Base-by-base conservation (phyloP, 2,329 filamentous ascomycete species). In the Pochonia chlamydosporia region DNA sequence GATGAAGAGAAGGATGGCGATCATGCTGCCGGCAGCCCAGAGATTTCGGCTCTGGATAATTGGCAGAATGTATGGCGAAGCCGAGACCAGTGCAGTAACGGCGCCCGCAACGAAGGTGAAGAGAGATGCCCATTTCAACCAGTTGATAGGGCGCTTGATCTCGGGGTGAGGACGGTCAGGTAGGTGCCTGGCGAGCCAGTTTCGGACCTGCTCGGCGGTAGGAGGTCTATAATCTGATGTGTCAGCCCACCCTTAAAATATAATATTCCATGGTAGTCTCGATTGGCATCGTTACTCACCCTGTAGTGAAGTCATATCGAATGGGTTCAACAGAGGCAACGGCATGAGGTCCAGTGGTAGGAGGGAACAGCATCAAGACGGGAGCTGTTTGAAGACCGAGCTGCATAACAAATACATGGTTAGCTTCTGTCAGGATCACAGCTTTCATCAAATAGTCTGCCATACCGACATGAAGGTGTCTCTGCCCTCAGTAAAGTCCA, bases 321-420 rank as follows among this genome's bases (percentile, higher is more conserved):
- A 85, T 56, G 26, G 91, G 89, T 14, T 86, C 79, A 44, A 73
- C 68, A 47, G 85, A 81, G 40, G 80, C 61, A 55, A 81, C 85
- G 44, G 92, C 90, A 65, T 89, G 79, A 23, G 88, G 85, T 16
- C 93, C 93, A 47, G 76, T 70, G 5, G 91, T 96, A 21, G 93
- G 89, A 52, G 82, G 88, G 74, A 93, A 97, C 55, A 95, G 73
- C 39, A 96, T 72, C 37, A 99, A 76, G 33, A 97, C 85, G 2
- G 93, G 93, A 6, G 93, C 93, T 40, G 92, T 96, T 82, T 96
- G 89, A 36, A 99, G 82, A 68, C 87, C 84, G 57, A 97, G 79
- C 92, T 97, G 57, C 35, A 54, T 5, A 21, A 21, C 13, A 13
- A 20, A 30, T 6, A 23, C 5, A n/a, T 18, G 4, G 35, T 39